Conservation (phyloP, 2,329 filamentous ascomycete genomes). For the Sclerotinia minor region DNA sequence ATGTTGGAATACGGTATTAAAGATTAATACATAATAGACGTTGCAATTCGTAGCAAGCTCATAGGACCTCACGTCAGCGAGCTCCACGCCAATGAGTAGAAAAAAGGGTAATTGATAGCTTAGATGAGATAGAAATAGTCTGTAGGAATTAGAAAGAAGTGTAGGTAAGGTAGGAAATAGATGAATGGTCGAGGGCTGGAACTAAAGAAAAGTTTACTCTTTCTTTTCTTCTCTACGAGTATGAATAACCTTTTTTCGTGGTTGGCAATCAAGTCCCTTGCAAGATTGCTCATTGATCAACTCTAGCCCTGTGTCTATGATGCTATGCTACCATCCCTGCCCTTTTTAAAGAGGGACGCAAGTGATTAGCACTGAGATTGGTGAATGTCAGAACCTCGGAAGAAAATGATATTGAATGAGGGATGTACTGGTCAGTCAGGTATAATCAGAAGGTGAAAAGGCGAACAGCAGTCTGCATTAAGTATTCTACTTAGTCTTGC, state of each 20-base stretch:
- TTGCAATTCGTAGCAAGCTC: neutral
- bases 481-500: too few species aligned
- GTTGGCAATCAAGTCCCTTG: neutral
- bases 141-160: neutral
- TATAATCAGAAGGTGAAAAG: neutral
- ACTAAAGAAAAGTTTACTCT: too few species aligned
- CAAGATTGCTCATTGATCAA: neutral
- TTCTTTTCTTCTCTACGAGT: neutral
- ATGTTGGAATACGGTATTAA: neutral
- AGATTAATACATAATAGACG: conserved; percentile 1
- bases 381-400: neutral
- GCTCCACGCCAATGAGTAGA: neutral
- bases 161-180: neutral
- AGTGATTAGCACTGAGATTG: neutral
- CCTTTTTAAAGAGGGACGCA: neutral
- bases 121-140: conserved; percentile 1
- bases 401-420: too few species aligned
- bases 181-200: neutral
- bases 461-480: neutral
- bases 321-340: neutral
- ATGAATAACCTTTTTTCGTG: neutral
- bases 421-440: too few species aligned
- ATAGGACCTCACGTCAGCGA: conserved; percentile 14
- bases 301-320: neutral
- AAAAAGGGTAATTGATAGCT: neutral